Evolutionary conservation across 1,284 basidiomycete genomes (phyloP).

Genomic region (Ceratobasidium sp.): DNA sequence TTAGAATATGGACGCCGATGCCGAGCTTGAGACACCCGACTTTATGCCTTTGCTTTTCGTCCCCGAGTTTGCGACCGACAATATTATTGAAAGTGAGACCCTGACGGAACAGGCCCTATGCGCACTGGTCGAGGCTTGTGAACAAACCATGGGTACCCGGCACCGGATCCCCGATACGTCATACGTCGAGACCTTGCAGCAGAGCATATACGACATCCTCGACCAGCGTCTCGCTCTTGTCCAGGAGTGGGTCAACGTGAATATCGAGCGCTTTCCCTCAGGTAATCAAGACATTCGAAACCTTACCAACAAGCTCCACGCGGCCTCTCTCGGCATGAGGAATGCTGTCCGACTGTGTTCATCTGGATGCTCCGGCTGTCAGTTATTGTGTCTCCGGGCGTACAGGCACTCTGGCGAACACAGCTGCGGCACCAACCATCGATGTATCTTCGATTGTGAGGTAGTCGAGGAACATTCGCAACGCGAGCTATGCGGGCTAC

Average conservation of each 20-base stretch:
- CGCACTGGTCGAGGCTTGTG: not conserved
- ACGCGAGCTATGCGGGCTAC: constrained; percentile 32
- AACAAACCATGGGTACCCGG: not conserved
- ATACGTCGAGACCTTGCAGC: constrained; percentile 5
- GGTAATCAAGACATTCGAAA: constrained; percentile 56
- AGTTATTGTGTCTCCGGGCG: constrained; percentile 20
- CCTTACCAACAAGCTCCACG: constrained; percentile 56
- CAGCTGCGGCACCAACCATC: constrained; percentile 40
- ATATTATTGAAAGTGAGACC: not conserved
- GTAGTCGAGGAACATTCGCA: constrained; percentile 16
- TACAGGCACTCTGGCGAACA: constrained; percentile 37
- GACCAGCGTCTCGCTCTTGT: constrained; percentile 55
- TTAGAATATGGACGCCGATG: constrained; percentile 41
- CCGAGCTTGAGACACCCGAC: constrained; percentile 6
- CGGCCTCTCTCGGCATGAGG: constrained; percentile 54
- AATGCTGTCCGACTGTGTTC: constrained; percentile 59
- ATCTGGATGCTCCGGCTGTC: constrained; percentile 56
- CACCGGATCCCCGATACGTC: not conserved
- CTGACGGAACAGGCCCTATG: not conserved
- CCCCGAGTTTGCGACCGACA: constrained; percentile 1
- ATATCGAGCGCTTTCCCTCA: constrained; percentile 57
- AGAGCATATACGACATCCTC: not conserved
- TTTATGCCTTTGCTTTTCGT: constrained; percentile 8
- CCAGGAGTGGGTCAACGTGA: constrained; percentile 58
- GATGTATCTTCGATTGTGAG: constrained; percentile 36